Evolutionary conservation across 78 protist genomes (phyloP).

Genomic region (Dictyostelium capitatum): DNA sequence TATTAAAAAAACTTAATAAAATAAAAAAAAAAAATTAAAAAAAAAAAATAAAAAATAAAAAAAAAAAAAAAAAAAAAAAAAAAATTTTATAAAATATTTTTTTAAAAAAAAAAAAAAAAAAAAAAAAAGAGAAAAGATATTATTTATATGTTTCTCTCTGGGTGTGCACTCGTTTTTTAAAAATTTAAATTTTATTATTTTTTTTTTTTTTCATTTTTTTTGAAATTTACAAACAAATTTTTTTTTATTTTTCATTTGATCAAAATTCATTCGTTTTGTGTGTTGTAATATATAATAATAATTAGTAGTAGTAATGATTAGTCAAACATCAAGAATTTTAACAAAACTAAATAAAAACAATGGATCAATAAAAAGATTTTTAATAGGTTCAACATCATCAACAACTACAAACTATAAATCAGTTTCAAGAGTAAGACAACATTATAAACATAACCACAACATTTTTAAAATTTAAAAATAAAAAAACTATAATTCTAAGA

Average conservation of each 20-base stretch:
- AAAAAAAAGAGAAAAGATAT: no score
- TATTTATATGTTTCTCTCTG: no score
- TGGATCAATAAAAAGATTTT: not conserved
- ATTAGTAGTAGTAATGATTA: not conserved
- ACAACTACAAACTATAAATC: not conserved
- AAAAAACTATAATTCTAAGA: not conserved
- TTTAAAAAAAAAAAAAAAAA: no score
- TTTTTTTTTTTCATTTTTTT: slow-evolving; percentile 6
- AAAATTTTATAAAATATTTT: no score
- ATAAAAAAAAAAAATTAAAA: no score
- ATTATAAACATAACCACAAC: not conserved
- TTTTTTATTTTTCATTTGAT: not conserved
- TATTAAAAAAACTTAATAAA: no score
- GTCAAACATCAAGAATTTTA: not conserved
- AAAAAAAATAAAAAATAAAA: no score
- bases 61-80: no score
- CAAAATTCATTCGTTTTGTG: not conserved
- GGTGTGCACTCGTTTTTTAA: no score
- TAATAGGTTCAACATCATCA: not conserved
- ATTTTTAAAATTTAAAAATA: not conserved
- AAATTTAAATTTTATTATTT: not conserved
- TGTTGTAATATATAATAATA: not conserved
- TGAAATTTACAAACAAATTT: not conserved
- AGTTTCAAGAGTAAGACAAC: not conserved
- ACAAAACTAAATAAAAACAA: not conserved